phyloP scores from a whole-genome alignment of 2,329 filamentous ascomycete species.

The Blumeria hordei region DNA sequence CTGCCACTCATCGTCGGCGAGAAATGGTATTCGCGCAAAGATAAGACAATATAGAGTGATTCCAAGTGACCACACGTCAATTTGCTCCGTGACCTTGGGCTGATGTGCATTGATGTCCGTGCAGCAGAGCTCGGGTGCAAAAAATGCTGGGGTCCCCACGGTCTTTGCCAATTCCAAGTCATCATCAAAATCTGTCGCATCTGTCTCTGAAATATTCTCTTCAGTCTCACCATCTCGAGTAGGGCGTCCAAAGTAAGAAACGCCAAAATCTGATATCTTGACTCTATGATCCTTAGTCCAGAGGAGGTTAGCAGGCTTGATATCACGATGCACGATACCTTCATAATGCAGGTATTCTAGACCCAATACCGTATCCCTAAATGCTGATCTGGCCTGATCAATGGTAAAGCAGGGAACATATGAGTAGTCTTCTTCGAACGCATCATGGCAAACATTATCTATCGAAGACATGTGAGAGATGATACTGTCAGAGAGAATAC shows the following conservation, averaged over 20 bases:
- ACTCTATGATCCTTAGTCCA: conserved; percentile 67
- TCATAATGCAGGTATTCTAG: conserved; percentile 83
- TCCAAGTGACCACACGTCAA: conserved; percentile 92
- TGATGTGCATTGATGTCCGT: conserved; percentile 47
- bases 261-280: conserved; percentile 97
- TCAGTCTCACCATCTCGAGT: conserved; percentile 62
- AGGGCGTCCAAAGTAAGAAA: conserved; percentile 84
- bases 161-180: conserved; percentile 95
- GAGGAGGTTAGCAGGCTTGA: conserved; percentile 75
- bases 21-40: conserved; percentile 79
- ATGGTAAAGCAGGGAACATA: conserved; percentile 88
- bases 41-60: conserved; percentile 92
- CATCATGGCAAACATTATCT: conserved; percentile 36
- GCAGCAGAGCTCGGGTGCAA: conserved; percentile 87
- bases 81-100: conserved; percentile 69
- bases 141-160: conserved; percentile 91
- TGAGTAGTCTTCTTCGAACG: conserved; percentile 65
- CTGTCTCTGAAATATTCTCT: conserved; percentile 51
- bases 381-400: conserved; percentile 56
- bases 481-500: conserved; percentile 26
- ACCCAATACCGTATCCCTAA: conserved; percentile 79
- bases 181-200: conserved; percentile 71
- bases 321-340: conserved; percentile 63
- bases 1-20: conserved; percentile 74
- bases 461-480: conserved; percentile 45